Evolutionary conservation across 768 basidiomycete genomes (phyloP).

Genomic region (Naganishia vaughanmartiniae): DNA sequence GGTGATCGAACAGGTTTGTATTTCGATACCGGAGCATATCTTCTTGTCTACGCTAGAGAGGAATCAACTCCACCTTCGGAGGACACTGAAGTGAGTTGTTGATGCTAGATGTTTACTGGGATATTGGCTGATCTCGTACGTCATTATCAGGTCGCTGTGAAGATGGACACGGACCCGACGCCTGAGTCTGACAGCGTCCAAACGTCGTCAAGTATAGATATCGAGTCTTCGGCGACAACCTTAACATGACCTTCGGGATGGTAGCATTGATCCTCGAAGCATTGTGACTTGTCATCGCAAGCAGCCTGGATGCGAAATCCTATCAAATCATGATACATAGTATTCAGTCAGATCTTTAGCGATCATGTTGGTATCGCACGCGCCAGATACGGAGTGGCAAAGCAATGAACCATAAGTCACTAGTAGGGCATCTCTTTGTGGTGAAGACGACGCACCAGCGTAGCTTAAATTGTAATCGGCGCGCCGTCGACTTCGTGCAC

Average conservation of each 20-base stretch:
- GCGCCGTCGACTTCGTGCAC: too few relatives aligned
- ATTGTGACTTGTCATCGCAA: not conserved
- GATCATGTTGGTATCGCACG: too few relatives aligned
- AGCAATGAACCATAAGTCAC: too few relatives aligned
- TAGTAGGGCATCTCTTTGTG: too few relatives aligned
- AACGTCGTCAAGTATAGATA: not conserved
- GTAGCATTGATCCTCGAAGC: not conserved
- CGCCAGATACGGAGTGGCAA: too few relatives aligned
- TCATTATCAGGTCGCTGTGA: not conserved
- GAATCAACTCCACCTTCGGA: not conserved
- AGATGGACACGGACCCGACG: not conserved
- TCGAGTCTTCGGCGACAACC: not conserved
- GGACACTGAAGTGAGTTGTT: not conserved
- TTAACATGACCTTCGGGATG: not conserved
- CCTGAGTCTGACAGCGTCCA: not conserved
- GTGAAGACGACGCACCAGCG: too few relatives aligned
- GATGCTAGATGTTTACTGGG: not conserved
- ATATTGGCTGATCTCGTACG: not conserved
- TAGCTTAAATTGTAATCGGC: too few relatives aligned
- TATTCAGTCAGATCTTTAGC: not conserved
- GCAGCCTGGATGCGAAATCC: too few relatives aligned
- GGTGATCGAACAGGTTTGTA: conserved; percentile 12
- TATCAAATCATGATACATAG: not conserved
- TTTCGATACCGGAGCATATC: conserved; percentile 18
- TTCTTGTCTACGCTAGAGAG: conserved; percentile 14